These are phyloP conservation scores for Sclerotinia subarctica DNA, from an alignment of 2,329 filamentous ascomycete species.

Conservation along the genomic window DNA sequence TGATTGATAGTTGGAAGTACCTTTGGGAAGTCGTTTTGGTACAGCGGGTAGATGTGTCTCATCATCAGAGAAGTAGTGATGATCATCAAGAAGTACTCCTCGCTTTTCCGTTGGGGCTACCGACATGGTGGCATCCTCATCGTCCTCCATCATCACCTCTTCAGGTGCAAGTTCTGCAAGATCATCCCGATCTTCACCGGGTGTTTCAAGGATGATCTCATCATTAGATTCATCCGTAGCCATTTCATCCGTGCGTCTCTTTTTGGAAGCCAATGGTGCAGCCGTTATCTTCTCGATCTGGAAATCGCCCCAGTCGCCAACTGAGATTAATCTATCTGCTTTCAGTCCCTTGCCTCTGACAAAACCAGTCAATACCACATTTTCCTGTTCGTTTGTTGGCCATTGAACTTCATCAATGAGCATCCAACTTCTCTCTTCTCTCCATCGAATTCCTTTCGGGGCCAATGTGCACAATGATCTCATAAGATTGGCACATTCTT, in stretches of 20 bases:
- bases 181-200: conserved; percentile 78
- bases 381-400: conserved; percentile 55
- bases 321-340: conserved; percentile 81
- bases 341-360: conserved; percentile 85
- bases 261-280: conserved; percentile 62
- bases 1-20: conserved; percentile 90
- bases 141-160: conserved; percentile 73
- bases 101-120: conserved; percentile 59
- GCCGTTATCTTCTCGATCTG: conserved; percentile 86
- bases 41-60: conserved; percentile 58
- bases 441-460: conserved; percentile 92
- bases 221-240: conserved; percentile 57
- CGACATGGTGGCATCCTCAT: conserved; percentile 49
- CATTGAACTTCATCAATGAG: conserved; percentile 79
- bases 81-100: conserved; percentile 90
- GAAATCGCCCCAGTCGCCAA: conserved; percentile 92
- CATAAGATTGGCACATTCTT: conserved; percentile 88
- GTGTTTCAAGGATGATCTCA: conserved; percentile 63
- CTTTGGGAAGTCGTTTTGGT: conserved; percentile 78
- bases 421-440: conserved; percentile 95
- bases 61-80: conserved; percentile 96
- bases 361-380: conserved; percentile 76
- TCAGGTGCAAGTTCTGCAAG: conserved; percentile 82
- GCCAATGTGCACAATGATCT: conserved; percentile 87
- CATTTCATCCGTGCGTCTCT: conserved; percentile 65